Conservation (phyloP, 768 basidiomycete species). For the Pulveroboletus sp. region DNA sequence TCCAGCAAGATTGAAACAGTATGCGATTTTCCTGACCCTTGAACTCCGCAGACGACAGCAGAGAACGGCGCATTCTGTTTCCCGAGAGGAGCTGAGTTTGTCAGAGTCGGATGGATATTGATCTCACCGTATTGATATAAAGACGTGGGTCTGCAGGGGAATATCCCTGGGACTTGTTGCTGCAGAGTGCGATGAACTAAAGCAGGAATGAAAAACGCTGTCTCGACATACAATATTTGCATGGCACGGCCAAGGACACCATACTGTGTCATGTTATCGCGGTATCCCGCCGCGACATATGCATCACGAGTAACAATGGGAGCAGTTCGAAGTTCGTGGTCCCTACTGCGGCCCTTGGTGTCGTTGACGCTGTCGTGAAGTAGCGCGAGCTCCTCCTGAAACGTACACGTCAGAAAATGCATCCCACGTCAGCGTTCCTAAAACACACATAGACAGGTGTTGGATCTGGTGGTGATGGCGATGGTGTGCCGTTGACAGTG, state of each 20-base stretch:
- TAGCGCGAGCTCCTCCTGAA: slow-evolving; percentile 32
- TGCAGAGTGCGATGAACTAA: slow-evolving; percentile 18
- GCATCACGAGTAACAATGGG: slow-evolving; percentile 56
- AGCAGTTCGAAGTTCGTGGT: slow-evolving; percentile 40
- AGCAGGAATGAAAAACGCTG: not conserved
- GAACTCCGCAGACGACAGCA: slow-evolving; percentile 72
- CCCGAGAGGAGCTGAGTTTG: not conserved
- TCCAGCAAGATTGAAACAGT: slow-evolving; percentile 68
- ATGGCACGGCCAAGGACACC: slow-evolving; percentile 57
- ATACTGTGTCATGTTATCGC: slow-evolving; percentile 47
- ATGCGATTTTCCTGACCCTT: slow-evolving; percentile 76
- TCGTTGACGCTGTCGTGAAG: slow-evolving; percentile 25
- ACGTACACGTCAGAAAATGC: not conserved
- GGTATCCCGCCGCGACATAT: slow-evolving; percentile 33
- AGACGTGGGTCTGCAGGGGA: slow-evolving; percentile 47
- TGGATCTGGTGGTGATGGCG: slow-evolving; percentile 4
- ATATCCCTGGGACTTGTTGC: slow-evolving; percentile 30
- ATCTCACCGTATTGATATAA: slow-evolving; percentile 64
- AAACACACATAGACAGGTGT: slow-evolving; percentile 22
- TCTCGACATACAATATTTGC: slow-evolving; percentile 40
- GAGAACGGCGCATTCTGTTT: slow-evolving; percentile 70
- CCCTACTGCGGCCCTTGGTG: slow-evolving; percentile 24
- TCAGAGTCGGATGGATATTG: not conserved
- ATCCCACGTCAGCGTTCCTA: not conserved
- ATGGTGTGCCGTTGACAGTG: slow-evolving; percentile 1